A percentile compares a stretch with the other conserved stretches of the same genome.
phyloP scores from a whole-genome alignment of 768 basidiomycete species.

The Phlebiopsis flavidoalba region DNA sequence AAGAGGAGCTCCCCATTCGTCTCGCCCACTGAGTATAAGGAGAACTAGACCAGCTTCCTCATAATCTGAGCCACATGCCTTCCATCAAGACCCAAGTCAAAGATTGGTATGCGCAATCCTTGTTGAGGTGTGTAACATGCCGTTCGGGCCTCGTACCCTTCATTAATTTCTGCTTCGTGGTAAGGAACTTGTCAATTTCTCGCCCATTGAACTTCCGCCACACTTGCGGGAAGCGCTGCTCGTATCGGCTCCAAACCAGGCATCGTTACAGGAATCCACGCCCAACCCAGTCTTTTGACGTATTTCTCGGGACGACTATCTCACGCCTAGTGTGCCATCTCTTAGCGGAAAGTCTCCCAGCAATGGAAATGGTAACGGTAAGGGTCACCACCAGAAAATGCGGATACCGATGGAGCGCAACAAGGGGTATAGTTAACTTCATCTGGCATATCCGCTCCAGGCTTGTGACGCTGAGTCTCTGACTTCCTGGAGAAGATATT shows the following conservation, averaged over 20 bases:
- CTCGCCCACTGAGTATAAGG: slow-evolving; percentile 94
- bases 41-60: slow-evolving; percentile 91
- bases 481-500: slow-evolving; percentile 56
- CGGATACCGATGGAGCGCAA: slow-evolving; percentile 81
- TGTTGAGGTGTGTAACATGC: slow-evolving; percentile 63
- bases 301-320: slow-evolving; percentile 31
- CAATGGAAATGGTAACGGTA: slow-evolving; percentile 33
- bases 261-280: slow-evolving; percentile 60
- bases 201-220: slow-evolving; percentile 63
- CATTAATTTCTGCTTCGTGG: not conserved
- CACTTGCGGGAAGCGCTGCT: slow-evolving; percentile 65
- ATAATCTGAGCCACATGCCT: slow-evolving; percentile 86
- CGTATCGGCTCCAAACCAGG: slow-evolving; percentile 40
- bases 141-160: not conserved
- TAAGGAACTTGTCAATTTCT: slow-evolving; percentile 91
- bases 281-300: slow-evolving; percentile 77
- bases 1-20: slow-evolving; percentile 94
- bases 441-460: not conserved
- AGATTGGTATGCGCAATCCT: slow-evolving; percentile 98
- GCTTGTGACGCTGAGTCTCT: not conserved
- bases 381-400: slow-evolving; percentile 40
- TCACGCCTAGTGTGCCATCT: slow-evolving; percentile 5
- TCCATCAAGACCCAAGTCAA: slow-evolving; percentile 90
- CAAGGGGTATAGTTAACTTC: slow-evolving; percentile 54
- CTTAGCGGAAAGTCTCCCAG: slow-evolving; percentile 32